phyloP scores from a whole-genome alignment of 495 filamentous ascomycete genomes.

The Parathielavia hyrcaniae region DNA sequence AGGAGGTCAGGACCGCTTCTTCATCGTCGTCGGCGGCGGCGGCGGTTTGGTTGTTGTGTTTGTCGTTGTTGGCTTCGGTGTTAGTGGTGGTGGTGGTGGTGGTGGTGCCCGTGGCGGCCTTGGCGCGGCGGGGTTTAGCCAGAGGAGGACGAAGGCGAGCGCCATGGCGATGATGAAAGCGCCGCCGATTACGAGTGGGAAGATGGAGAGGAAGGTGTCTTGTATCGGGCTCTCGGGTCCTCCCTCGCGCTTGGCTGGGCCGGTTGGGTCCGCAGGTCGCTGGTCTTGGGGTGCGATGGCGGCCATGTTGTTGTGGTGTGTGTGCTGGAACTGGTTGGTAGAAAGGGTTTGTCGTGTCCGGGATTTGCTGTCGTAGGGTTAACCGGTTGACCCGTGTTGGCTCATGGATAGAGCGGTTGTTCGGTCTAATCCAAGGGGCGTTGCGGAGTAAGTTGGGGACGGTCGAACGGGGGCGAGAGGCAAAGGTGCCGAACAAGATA shows the following conservation, averaged over 20 bases:
- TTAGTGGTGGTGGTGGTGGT: too few relatives aligned
- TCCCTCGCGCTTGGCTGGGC: background rate
- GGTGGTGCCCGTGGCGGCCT: background rate
- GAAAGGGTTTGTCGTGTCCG: too few relatives aligned
- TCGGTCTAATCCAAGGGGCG: background rate
- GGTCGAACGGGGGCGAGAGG: background rate
- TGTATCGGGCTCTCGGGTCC: background rate
- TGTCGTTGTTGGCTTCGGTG: too few relatives aligned
- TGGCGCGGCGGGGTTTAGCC: constrained; percentile 13
- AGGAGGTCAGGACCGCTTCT: background rate
- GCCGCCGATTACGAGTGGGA: constrained; percentile 14
- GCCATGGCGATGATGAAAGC: constrained; percentile 7
- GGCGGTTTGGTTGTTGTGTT: background rate
- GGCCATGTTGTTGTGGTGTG: too few relatives aligned
- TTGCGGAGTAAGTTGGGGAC: background rate
- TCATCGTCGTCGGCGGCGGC: background rate
- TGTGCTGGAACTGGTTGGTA: too few relatives aligned
- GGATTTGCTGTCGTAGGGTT: background rate
- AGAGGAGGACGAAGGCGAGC: constrained; percentile 15
- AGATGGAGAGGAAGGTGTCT: constrained; percentile 11
- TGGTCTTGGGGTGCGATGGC: too few relatives aligned
- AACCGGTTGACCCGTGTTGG: too few relatives aligned
- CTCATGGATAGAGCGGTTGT: too few relatives aligned
- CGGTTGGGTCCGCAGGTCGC: too few relatives aligned
- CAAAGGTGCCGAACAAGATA: constrained; percentile 2